Evolutionary conservation across 805 yeast genomes (phyloP), one percentile per base, ranked within the genome.

Genomic region (Lachancea cidri): DNA sequence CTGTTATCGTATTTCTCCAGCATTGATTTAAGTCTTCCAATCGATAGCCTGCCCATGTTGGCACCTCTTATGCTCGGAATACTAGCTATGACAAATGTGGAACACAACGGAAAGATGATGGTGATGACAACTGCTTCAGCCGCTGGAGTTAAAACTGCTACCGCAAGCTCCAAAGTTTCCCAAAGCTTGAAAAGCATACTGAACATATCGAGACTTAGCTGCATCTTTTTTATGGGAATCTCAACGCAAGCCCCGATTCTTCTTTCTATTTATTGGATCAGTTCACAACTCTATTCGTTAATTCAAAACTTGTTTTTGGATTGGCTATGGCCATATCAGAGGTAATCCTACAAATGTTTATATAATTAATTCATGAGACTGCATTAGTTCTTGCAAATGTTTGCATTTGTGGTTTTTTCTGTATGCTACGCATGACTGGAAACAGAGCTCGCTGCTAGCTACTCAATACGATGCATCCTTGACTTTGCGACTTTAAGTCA

Each of bases 211-310:
- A 70, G 96, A 53, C 70, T 86, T 48, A 79, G 91, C 17, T 77
- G 85, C 39, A 78, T 88, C 1, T 78, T 86, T 48, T 69, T 91
- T 63, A 86, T 87, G 83, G 88, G 87, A 4, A 69, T 88, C 15
- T 72, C 95, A 0, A 76, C 88, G 31, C 93, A 88, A 53, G 94
- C 95, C 0, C 95, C 98, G 0, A 68, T 81, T 20, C 86, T 94
- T 0, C 65, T 89, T 27, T 77, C 83, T 0, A 58, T 87, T n/a
- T 91, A 89, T 64, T 91, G 98, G 98, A 72, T 86, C 22, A 79
- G 91, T 35, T 87, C 96, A 0, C 89, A 87, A 57, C 51, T 73
- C 3, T 89, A 72, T 57, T 88, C 97, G 2, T 64, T 86, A 44
- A 46, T 76, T 0, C 97, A 91, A 53, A 91, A 89, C 58, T 59